phyloP scores from a whole-genome alignment of 192 early-diverging fungal species.

The Backusella australiensis region DNA sequence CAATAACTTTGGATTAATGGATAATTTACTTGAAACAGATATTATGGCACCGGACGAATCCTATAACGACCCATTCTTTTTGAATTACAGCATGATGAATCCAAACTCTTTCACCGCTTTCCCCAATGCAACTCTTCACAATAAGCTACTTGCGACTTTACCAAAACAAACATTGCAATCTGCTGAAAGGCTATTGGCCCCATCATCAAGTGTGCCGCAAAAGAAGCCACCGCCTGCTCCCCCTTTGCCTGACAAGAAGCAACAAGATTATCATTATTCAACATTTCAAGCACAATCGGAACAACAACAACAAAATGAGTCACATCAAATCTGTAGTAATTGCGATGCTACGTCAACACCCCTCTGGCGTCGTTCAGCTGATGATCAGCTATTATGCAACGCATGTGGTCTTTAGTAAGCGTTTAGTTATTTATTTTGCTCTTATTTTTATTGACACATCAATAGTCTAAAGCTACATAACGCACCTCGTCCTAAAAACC shows the following conservation, averaged over 20 bases:
- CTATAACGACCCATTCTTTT: not conserved
- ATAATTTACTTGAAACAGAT: not conserved
- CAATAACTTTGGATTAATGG: not conserved
- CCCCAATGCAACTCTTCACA: constrained; percentile 18
- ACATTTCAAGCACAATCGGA: not conserved
- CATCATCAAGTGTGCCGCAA: not conserved
- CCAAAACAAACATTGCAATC: constrained; percentile 11
- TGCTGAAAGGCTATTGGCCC: constrained; percentile 16
- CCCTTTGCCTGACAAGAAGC: not conserved
- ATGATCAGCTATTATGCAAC: constrained; percentile 91
- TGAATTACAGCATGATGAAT: not conserved
- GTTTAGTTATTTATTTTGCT: not conserved
- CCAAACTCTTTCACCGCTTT: not conserved
- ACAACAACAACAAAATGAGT: not conserved
- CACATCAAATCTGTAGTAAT: constrained; percentile 52
- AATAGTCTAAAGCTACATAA: constrained; percentile 76
- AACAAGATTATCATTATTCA: not conserved
- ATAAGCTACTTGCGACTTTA: constrained; percentile 19
- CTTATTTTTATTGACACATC: not conserved
- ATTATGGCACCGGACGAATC: not conserved
- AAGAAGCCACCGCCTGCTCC: not conserved
- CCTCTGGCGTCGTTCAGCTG: constrained; percentile 88
- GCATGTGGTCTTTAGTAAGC: constrained; percentile 93
- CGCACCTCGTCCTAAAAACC: constrained; percentile 72
- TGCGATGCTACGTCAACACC: constrained; percentile 86